These are phyloP conservation scores for Hypseocharis bilobata DNA, from an alignment of 441 rosid genomes.

Conservation along the genomic window DNA sequence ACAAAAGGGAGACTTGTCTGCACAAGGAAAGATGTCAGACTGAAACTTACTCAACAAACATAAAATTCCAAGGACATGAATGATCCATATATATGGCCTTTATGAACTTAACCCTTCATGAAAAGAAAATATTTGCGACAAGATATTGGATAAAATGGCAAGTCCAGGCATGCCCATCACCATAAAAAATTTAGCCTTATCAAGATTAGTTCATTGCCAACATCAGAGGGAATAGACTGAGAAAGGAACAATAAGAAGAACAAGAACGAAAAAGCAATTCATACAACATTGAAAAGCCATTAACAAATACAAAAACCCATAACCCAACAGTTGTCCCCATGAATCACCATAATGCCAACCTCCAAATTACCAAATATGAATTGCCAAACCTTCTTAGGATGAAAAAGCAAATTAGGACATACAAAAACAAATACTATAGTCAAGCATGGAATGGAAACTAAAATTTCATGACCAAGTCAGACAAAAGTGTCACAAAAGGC, in stretches of 20 bases:
- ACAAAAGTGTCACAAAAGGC: neutral
- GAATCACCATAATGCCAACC: neutral
- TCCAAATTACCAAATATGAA: neutral
- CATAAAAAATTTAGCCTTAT: neutral
- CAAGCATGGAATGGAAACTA: too few species aligned
- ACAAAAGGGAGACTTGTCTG: conserved; percentile 64
- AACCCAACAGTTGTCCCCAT: too few species aligned
- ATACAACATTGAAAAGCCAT: too few species aligned
- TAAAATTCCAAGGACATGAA: neutral
- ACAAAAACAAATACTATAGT: neutral
- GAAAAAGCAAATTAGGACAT: neutral
- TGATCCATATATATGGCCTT: neutral
- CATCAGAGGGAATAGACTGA: too few species aligned
- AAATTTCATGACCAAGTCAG: neutral
- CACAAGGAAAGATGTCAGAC: conserved; percentile 16
- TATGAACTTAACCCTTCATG: neutral
- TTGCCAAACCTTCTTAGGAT: neutral
- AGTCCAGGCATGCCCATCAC: neutral
- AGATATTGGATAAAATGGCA: neutral
- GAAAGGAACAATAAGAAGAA: too few species aligned
- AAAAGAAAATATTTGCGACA: neutral
- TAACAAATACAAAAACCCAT: too few species aligned
- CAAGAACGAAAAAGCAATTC: too few species aligned
- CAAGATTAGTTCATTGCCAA: too few species aligned
- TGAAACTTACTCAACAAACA: neutral